Conservation (phyloP, 2,329 filamentous ascomycete genomes). For the Onygenales sp. region DNA sequence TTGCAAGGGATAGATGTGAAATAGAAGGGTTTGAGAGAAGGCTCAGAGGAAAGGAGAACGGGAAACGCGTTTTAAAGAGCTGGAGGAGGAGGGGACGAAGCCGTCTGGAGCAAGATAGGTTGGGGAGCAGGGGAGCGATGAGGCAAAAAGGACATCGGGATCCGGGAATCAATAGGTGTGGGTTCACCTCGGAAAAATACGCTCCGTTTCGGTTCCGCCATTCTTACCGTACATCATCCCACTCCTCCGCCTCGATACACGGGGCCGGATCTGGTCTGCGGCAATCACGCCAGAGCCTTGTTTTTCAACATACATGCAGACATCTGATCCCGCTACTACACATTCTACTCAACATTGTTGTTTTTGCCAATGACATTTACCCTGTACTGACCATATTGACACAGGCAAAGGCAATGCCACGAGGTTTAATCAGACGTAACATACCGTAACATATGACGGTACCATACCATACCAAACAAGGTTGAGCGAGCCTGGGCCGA, state of each 20-base stretch:
- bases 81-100: neutral
- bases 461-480: neutral
- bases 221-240: neutral
- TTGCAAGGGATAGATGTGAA: no score
- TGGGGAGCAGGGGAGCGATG: neutral
- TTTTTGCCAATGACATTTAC: no score
- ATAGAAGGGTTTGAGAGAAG: no score
- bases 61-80: neutral
- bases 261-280: no score
- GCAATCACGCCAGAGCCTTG: no score
- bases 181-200: slow-evolving; percentile 4
- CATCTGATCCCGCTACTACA: no score
- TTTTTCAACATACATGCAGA: no score
- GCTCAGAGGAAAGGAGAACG: no score
- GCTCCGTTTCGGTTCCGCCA: neutral
- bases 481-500: neutral
- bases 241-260: neutral
- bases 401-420: no score
- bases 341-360: no score
- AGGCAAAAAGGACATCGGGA: neutral
- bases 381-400: no score
- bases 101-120: neutral
- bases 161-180: neutral
- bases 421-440: neutral
- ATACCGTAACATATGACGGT: neutral